phyloP scores from a whole-genome alignment of 352 stramenopile species.

The Peronospora tabacina region DNA sequence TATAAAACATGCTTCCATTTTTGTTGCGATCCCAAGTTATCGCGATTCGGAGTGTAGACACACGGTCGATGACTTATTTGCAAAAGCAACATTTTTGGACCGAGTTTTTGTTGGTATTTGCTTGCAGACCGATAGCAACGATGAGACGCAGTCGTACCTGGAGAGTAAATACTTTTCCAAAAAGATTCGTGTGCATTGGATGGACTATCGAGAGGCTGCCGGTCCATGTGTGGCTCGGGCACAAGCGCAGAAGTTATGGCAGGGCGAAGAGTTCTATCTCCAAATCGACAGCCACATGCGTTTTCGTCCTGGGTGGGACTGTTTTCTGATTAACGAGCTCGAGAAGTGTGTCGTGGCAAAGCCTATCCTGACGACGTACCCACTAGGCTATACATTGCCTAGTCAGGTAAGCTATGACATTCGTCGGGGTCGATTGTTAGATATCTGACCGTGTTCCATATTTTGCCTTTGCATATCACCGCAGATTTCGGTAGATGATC shows the following conservation, averaged over 20 bases:
- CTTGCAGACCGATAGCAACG: slow-evolving; percentile 65
- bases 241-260: slow-evolving; percentile 70
- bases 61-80: slow-evolving; percentile 74
- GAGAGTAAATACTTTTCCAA: slow-evolving; percentile 24
- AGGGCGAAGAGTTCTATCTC: slow-evolving; percentile 85
- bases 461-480: background rate
- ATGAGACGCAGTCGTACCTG: slow-evolving; percentile 37
- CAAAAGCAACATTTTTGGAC: slow-evolving; percentile 46
- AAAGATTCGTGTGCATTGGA: slow-evolving; percentile 38
- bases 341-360: slow-evolving; percentile 35
- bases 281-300: slow-evolving; percentile 95
- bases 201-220: slow-evolving; percentile 74
- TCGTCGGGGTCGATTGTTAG: slow-evolving; percentile 1
- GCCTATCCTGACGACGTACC: slow-evolving; percentile 91
- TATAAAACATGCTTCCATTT: slow-evolving; percentile 61
- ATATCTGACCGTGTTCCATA: slow-evolving; percentile 1
- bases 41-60: slow-evolving; percentile 85
- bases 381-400: slow-evolving; percentile 83
- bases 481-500: slow-evolving; percentile 39
- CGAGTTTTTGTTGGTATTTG: slow-evolving; percentile 85
- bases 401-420: slow-evolving; percentile 34
- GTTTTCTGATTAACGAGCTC: slow-evolving; percentile 81
- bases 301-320: slow-evolving; percentile 81
- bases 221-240: slow-evolving; percentile 87
- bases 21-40: slow-evolving; percentile 91